A percentile compares a stretch with the other conserved stretches of the same genome.
Evolutionary conservation across 305 asterid genomes (phyloP).

Genomic region (Fraxinus angustifolia): DNA sequence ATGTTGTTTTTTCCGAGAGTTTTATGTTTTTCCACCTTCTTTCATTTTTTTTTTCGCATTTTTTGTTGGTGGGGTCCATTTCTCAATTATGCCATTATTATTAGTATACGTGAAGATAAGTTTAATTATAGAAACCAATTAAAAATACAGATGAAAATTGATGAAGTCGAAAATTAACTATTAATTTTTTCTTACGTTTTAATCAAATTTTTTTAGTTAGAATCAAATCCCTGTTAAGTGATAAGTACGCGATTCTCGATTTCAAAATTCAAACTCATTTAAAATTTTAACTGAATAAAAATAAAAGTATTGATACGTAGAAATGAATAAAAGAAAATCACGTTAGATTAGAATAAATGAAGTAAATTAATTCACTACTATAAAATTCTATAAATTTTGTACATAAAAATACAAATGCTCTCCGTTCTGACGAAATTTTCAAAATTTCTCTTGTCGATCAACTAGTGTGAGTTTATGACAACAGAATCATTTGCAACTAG

Average conservation of each 20-base stretch:
- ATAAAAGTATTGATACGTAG: not conserved
- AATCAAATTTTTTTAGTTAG: not conserved
- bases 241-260: not conserved
- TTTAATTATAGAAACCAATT: not conserved
- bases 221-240: not conserved
- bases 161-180: not conserved
- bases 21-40: slow-evolving; percentile 6
- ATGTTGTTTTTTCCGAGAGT: slow-evolving; percentile 26
- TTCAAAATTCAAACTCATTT: not conserved
- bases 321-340: not conserved
- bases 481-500: not conserved
- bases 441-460: not conserved
- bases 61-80: not conserved
- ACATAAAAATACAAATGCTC: not conserved
- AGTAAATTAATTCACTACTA: not conserved
- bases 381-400: not conserved
- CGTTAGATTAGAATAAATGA: not conserved
- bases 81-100: not conserved
- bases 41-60: not conserved
- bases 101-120: not conserved
- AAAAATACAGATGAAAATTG: not conserved
- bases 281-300: not conserved
- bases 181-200: not conserved
- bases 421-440: not conserved
- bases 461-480: not conserved